phyloP scores from a whole-genome alignment of 768 basidiomycete species.

The Mycena floridula region DNA sequence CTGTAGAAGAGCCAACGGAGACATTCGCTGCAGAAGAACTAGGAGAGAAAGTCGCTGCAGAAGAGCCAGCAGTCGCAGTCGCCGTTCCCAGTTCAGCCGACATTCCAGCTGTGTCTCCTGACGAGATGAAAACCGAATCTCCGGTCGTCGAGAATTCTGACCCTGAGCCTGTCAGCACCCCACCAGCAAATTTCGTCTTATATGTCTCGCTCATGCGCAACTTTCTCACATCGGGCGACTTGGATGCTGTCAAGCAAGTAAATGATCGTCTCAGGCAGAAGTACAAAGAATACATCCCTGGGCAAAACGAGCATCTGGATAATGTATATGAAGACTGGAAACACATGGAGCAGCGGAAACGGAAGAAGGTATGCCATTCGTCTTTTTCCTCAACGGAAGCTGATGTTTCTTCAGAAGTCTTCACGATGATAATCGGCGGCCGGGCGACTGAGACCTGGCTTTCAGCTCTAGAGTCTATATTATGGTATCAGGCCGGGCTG shows the following conservation, averaged over 20 bases:
- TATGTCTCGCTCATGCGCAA: constrained; percentile 18
- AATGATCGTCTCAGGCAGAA: constrained; percentile 1
- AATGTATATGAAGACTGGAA: constrained; percentile 2
- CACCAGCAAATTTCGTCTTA: constrained; percentile 14
- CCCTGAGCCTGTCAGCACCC: neutral
- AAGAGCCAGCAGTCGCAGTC: neutral
- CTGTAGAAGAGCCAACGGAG: neutral
- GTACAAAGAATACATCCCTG: neutral
- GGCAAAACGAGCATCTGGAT: neutral
- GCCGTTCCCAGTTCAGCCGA: neutral
- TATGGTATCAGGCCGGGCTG: no score
- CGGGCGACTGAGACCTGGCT: no score
- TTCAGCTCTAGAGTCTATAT: no score
- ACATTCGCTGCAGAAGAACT: neutral
- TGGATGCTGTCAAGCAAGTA: constrained; percentile 11
- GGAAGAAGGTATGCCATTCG: constrained; percentile 18
- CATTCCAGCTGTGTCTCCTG: neutral
- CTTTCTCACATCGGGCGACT: constrained; percentile 11
- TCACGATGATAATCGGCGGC: no score
- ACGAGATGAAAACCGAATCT: neutral
- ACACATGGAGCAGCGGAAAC: neutral
- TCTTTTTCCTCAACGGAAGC: no score
- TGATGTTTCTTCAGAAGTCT: no score
- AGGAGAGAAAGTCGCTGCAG: neutral
- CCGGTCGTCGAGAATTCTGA: neutral